phyloP scores from a whole-genome alignment of 2,329 filamentous ascomycete species.

The Apiospora marii region DNA sequence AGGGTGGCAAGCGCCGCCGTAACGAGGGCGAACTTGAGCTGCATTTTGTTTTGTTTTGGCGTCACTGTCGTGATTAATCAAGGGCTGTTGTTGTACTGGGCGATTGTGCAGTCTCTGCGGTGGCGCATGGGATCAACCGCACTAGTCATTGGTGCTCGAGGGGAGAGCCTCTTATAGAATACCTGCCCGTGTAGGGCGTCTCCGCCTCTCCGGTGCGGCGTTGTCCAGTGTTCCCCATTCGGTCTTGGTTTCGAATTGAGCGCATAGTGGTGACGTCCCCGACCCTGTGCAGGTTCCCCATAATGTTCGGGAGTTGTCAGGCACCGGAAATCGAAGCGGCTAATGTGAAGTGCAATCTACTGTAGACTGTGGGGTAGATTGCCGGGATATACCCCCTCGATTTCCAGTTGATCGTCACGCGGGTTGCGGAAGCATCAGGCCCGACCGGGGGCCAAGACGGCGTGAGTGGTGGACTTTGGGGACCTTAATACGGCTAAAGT shows the following conservation, averaged over 20 bases:
- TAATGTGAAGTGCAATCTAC: neutral
- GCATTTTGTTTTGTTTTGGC: neutral
- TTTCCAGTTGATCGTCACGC: neutral
- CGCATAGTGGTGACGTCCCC: neutral
- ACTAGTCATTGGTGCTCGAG: neutral
- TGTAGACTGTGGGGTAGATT: neutral
- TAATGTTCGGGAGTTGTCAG: neutral
- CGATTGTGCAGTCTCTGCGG: neutral
- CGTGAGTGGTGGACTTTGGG: conserved; percentile 19
- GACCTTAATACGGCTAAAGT: conserved; percentile 13
- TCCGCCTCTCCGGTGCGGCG: neutral
- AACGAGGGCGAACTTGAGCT: neutral
- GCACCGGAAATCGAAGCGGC: neutral
- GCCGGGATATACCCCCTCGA: neutral
- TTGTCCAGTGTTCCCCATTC: neutral
- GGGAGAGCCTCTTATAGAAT: neutral
- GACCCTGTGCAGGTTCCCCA: neutral
- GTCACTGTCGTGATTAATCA: neutral
- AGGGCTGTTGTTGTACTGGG: neutral
- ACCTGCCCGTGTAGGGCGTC: neutral
- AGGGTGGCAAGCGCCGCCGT: neutral
- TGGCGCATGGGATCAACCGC: neutral
- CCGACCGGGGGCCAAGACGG: conserved; percentile 18
- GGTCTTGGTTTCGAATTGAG: neutral
- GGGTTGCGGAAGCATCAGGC: conserved; percentile 1